A percentile compares a stretch with the other conserved stretches of the same genome.
phyloP scores from a whole-genome alignment of 208 protist species.

The Naegleria gruberi region DNA sequence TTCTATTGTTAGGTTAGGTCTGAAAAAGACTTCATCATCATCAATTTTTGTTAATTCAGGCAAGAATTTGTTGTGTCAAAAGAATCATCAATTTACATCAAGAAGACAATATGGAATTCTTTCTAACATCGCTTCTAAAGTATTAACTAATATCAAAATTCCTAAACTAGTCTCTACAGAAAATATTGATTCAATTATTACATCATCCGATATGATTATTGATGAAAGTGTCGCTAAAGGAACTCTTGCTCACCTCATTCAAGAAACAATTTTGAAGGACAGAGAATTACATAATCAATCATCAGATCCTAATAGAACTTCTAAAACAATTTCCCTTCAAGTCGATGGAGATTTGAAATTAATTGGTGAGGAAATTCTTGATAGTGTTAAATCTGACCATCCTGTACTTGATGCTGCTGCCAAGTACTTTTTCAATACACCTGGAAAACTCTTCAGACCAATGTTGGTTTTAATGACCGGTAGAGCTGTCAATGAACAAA shows the following conservation, averaged over 20 bases:
- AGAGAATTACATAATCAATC: background rate
- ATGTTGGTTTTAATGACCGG: background rate
- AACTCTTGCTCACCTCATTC: background rate
- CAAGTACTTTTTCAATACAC: slow-evolving; percentile 8
- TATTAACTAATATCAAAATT: background rate
- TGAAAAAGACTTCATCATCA: too few relatives aligned
- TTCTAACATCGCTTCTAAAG: background rate
- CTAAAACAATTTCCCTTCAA: background rate
- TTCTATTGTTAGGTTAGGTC: too few relatives aligned
- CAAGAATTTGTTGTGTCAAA: too few relatives aligned
- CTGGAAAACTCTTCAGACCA: slow-evolving; percentile 9
- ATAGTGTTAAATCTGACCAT: slow-evolving; percentile 6
- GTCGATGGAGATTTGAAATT: background rate
- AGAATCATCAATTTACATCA: background rate
- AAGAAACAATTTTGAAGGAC: background rate
- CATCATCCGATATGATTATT: background rate
- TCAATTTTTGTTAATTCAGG: too few relatives aligned
- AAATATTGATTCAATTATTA: background rate
- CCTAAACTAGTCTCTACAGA: background rate
- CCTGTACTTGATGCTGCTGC: slow-evolving; percentile 7
- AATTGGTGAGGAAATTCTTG: background rate
- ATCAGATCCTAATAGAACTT: background rate
- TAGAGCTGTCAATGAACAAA: background rate
- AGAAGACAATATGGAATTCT: background rate
- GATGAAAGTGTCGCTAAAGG: background rate